These are phyloP conservation scores for Dipteronia sinensis DNA, from an alignment of 345 rosid genomes.

Conservation along the genomic window DNA sequence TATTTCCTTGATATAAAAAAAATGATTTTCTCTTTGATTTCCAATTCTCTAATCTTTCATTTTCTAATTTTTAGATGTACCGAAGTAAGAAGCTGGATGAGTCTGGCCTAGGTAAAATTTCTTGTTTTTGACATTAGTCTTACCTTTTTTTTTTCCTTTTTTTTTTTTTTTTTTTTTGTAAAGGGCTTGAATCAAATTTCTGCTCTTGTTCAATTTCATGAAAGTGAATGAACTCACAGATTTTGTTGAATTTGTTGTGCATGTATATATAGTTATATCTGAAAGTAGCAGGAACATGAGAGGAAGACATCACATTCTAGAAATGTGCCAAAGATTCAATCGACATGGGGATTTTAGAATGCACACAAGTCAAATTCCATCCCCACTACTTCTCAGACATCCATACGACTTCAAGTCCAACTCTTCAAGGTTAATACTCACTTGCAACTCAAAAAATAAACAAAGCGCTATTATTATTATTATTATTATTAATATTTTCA, in stretches of 20 bases:
- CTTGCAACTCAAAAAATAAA: too few species aligned
- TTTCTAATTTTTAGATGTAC: constrained; percentile 58
- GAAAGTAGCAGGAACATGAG: constrained; percentile 20
- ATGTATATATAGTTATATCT: constrained; percentile 22
- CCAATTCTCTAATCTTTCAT: not conserved
- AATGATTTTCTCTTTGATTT: not conserved
- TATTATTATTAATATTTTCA: too few species aligned
- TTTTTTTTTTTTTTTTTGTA: too few species aligned
- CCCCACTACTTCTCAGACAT: constrained; percentile 10
- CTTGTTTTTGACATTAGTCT: not conserved
- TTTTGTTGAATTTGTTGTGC: constrained; percentile 1
- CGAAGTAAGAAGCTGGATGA: constrained; percentile 82
- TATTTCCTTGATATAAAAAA: not conserved
- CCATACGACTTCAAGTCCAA: constrained; percentile 18
- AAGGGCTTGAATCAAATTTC: not conserved
- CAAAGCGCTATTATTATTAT: too few species aligned
- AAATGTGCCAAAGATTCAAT: constrained; percentile 18
- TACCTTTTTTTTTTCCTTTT: too few species aligned
- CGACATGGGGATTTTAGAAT: constrained; percentile 18
- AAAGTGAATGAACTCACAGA: not conserved
- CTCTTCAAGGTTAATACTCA: constrained; percentile 26
- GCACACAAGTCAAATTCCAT: constrained; percentile 22
- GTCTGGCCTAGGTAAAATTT: constrained; percentile 57
- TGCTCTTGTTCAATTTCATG: not conserved
- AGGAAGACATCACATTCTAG: constrained; percentile 26